Base-by-base conservation (phyloP, 1,284 basidiomycete genomes). In the Gymnopus androsaceus region DNA sequence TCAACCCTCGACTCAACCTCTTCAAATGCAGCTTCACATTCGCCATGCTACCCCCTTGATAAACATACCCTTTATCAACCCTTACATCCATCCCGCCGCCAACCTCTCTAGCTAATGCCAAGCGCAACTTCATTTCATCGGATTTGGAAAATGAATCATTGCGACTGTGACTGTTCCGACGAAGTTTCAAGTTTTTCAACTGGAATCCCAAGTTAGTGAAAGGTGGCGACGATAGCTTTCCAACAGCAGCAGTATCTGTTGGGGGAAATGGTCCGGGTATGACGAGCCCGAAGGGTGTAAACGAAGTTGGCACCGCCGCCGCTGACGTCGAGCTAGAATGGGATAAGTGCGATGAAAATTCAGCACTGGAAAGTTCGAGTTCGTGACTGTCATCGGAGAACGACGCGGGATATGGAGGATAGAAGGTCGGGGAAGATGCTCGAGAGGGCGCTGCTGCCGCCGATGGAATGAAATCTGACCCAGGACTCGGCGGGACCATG, bases 71-170 rank as follows among this genome's bases (percentile, higher is more conserved):
- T 15, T 63, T 60, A 58, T 71, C 73, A 28, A 61, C 62, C 40
- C 61, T 64, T 5, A 64, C 66, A 42, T 63, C 61, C 47, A 63
- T 54, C 4, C 56, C 63, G 28, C 66, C 64, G 25, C 48, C 25
- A 31, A 69, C 61, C 54, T 72, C 70, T 49, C 71, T 67, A n/a
- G 81, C 81, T 28, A 84, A 71, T 27, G 78, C 76, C 75, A 84
- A 82, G 53, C 77, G 74, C 63, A 85, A 59, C 63, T 85, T 83
- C 54, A 79, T 78, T 66, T 83, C 81, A 8, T 82, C 83, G 55
- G 80, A 85, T 56, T 85, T 67, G 47, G 83, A 85, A 65, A 74
- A 82, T 3, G 81, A 82, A 25, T n/a, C 6, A 17, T 14, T 7
- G 40, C 21, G 21, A 8, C 8, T 36, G 9, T 50, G 34, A 14